Evolutionary conservation across 257 asterid species (phyloP).

Genomic region (Scutellaria galericulata): DNA sequence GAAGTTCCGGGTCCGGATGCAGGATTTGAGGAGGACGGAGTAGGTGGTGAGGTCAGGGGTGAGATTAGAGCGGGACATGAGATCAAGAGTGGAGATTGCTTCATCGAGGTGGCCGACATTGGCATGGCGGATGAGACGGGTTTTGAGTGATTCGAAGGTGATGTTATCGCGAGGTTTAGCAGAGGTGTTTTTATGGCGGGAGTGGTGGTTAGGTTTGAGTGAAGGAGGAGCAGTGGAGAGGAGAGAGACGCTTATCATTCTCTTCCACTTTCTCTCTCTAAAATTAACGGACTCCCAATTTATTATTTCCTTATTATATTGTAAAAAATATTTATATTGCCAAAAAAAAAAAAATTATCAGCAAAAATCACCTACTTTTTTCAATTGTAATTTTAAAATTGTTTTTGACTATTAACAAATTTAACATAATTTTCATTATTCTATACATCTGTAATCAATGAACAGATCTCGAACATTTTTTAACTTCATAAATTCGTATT

Average conservation of each 20-base stretch:
- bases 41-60: constrained; percentile 74
- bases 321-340: too few species aligned
- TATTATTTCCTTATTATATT: not conserved
- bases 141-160: constrained; percentile 63
- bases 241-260: constrained; percentile 59
- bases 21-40: constrained; percentile 87
- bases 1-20: constrained; percentile 78
- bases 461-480: too few species aligned
- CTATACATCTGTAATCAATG: too few species aligned
- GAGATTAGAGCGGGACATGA: constrained; percentile 58
- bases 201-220: constrained; percentile 35
- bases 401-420: too few species aligned
- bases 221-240: constrained; percentile 48
- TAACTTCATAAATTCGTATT: too few species aligned
- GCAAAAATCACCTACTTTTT: too few species aligned
- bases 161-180: constrained; percentile 33
- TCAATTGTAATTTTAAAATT: too few species aligned
- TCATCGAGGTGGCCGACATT: constrained; percentile 61
- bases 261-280: constrained; percentile 10
- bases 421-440: too few species aligned
- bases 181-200: constrained; percentile 44
- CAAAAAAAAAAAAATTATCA: too few species aligned
- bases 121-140: constrained; percentile 60
- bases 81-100: constrained; percentile 77
- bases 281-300: not conserved